Conservation (phyloP, 805 yeast genomes). For the Brettanomyces nanus region DNA sequence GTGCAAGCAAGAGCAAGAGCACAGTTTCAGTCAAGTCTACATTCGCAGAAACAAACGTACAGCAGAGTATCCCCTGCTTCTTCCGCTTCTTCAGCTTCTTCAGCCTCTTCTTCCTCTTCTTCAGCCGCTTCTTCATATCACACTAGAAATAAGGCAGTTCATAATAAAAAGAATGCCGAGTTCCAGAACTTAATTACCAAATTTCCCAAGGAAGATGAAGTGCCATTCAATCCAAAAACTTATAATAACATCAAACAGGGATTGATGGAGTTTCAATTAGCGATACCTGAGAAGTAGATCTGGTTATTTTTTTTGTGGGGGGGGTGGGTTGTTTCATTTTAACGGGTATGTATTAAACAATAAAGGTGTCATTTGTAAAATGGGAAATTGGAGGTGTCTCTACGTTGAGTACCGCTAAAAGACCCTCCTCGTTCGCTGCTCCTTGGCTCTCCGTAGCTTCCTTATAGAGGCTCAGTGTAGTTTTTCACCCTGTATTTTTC, state of each 20-base stretch:
- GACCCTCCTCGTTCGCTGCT: no score
- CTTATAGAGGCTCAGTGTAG: no score
- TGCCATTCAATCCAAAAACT: slow-evolving; percentile 20
- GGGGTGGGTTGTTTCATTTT: no score
- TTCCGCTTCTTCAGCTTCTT: background rate
- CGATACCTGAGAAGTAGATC: slow-evolving; percentile 10
- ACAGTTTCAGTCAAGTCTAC: background rate
- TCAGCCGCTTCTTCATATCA: background rate
- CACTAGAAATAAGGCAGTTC: background rate
- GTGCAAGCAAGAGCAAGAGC: no score
- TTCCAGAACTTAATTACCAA: slow-evolving; percentile 25
- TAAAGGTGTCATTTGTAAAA: no score
- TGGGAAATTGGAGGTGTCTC: no score
- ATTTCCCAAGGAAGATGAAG: slow-evolving; percentile 23
- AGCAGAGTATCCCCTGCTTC: background rate
- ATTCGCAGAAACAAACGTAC: background rate
- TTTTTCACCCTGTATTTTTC: no score
- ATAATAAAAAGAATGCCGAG: slow-evolving; percentile 3
- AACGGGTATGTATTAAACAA: no score
- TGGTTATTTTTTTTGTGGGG: no score
- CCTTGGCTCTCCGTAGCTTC: no score
- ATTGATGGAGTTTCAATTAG: slow-evolving; percentile 25
- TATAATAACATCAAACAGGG: slow-evolving; percentile 25
- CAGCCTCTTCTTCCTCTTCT: background rate
- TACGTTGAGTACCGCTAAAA: no score